Percentiles rank a stretch among this genome's conserved stretches.
These are phyloP conservation scores for Aspergillus ochraceoroseus DNA, from an alignment of 2,329 filamentous ascomycete genomes.

Conservation along the genomic window DNA sequence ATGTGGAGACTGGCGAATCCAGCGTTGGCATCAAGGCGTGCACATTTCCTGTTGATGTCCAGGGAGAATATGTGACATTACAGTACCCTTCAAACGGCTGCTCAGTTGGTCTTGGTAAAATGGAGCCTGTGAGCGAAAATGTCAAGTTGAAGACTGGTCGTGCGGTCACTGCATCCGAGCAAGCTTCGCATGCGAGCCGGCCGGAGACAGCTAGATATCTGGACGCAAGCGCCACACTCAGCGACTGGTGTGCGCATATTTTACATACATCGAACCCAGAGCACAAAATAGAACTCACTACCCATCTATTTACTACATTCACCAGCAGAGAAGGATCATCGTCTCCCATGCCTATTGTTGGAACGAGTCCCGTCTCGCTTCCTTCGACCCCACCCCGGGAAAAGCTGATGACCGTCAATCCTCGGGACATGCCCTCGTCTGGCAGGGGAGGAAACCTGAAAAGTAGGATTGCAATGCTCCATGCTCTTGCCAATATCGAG, in stretches of 20 bases:
- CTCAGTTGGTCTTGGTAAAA: conserved; percentile 25
- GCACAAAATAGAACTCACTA: conserved; percentile 47
- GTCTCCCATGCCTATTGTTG: conserved; percentile 43
- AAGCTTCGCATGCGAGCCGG: conserved; percentile 8
- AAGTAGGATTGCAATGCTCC: conserved; percentile 46
- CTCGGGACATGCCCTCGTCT: conserved; percentile 40
- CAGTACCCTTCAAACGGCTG: conserved; percentile 27
- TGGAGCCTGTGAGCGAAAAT: conserved; percentile 46
- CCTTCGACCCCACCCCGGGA: conserved; percentile 44
- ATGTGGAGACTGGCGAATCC: conserved; percentile 48
- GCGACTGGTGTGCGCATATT: conserved; percentile 48
- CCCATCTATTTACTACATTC: conserved; percentile 44
- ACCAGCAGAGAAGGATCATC: conserved; percentile 37
- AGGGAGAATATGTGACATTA: conserved; percentile 36
- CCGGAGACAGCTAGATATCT: conserved; percentile 30
- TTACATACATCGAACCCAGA: conserved; percentile 45
- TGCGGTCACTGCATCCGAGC: background rate
- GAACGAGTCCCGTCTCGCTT: conserved; percentile 31
- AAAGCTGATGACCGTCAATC: conserved; percentile 38
- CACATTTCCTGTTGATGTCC: conserved; percentile 43
- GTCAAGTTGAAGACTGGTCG: conserved; percentile 40
- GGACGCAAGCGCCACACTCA: conserved; percentile 42
- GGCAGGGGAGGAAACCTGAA: conserved; percentile 44
- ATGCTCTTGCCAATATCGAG: conserved; percentile 48
- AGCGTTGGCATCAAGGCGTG: conserved; percentile 47